Evolutionary conservation across 495 filamentous ascomycete genomes (phyloP), one percentile per base, ranked within the genome.

Genomic region (Penicillium arizonense): DNA sequence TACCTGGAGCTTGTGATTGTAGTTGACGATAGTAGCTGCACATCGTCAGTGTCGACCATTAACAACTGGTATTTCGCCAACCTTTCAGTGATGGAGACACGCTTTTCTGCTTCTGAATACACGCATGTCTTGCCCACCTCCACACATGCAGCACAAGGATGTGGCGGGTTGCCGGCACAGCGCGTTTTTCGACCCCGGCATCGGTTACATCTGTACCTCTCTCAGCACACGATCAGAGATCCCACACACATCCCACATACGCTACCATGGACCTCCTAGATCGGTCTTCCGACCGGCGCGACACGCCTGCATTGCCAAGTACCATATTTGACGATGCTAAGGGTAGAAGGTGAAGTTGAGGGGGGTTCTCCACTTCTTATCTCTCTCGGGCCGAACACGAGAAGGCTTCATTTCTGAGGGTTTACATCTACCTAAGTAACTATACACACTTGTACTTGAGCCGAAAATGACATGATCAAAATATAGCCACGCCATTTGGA

Each of bases 401-500:
- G 44, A n/a, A 8, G 14, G n/a, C 11, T 42, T 6, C 11, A 18
- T 6, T 20, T 3, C 11, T 39, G 2, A 28, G 8, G 9, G 21
- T 13, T 42, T 24, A 42, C 20, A 24, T 42, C 20, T 24, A 13
- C 39, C 18, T 1, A 18, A 18, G 18, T 18, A 18, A 18, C 1
- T 24, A 24, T 24, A 24, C 23, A 24, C 23, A 24, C 23, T 24
- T 24, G 23, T 6, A 24, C 23, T 24, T 24, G 23, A 18, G 18
- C 18, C 18, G 2, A 24, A 24, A 24, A 1, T 24, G 5, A 24
- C 3, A 18, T 18, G 18, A 20, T 59, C 56, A 78, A 30, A 79
- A 68, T 26, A 80, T 78, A 43, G 77, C 77, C 28, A 80, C 63
- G 9, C 59, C 73, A 64, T 78, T 79, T 4, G 78, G 74, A 2